Evolutionary conservation across 345 rosid genomes (phyloP).

Genomic region (Aethionema arabicum): DNA sequence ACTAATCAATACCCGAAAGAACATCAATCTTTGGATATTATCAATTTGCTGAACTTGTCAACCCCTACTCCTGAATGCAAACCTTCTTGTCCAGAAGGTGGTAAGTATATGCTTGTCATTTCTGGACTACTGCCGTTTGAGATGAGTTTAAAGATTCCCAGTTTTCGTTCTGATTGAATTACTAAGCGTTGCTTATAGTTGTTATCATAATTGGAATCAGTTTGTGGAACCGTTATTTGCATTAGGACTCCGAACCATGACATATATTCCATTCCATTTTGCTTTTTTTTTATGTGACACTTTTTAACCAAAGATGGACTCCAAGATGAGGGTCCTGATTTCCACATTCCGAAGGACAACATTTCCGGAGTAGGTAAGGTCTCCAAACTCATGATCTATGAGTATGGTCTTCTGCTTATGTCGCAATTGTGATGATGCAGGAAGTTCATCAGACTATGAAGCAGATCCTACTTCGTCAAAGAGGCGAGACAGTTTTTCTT

Average conservation of each 20-base stretch:
- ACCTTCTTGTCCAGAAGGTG: slow-evolving; percentile 35
- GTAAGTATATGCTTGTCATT: slow-evolving; percentile 35
- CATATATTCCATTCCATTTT: slow-evolving; percentile 6
- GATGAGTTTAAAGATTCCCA: neutral
- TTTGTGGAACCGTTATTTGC: slow-evolving; percentile 22
- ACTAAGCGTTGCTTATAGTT: slow-evolving; percentile 10
- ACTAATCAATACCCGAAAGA: slow-evolving; percentile 37
- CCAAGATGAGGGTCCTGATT: slow-evolving; percentile 27
- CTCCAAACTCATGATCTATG: slow-evolving; percentile 18
- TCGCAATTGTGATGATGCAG: slow-evolving; percentile 43
- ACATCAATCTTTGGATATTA: slow-evolving; percentile 71
- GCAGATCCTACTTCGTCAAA: slow-evolving; percentile 41
- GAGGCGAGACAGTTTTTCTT: slow-evolving; percentile 44
- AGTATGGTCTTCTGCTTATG: slow-evolving; percentile 26
- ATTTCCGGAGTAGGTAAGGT: slow-evolving; percentile 43
- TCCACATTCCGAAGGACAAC: slow-evolving; percentile 21
- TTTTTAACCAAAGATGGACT: slow-evolving; percentile 27
- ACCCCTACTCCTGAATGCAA: slow-evolving; percentile 39
- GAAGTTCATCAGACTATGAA: slow-evolving; percentile 39
- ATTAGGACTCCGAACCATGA: slow-evolving; percentile 9
- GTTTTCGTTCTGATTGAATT: slow-evolving; percentile 2
- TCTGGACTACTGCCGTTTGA: neutral
- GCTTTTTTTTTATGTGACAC: slow-evolving; percentile 10
- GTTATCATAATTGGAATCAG: neutral
- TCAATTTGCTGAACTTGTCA: slow-evolving; percentile 57